These are phyloP conservation scores for Kingdonia uniflora DNA, from an alignment of 164 flowering plant species.

Conservation along the genomic window DNA sequence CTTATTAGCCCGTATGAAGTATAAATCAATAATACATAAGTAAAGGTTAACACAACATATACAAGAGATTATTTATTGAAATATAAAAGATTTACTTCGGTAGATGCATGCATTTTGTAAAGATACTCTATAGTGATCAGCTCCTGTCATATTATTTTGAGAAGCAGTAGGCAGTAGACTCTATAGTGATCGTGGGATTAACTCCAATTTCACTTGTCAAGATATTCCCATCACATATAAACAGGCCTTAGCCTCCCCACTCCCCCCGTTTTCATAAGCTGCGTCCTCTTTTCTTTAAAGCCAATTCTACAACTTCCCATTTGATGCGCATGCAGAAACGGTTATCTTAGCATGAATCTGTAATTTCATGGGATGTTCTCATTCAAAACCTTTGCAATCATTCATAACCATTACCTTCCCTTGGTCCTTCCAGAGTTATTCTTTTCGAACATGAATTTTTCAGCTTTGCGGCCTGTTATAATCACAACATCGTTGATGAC, in stretches of 20 bases:
- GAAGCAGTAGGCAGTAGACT: conserved; percentile 32
- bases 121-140: too few species aligned
- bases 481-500: conserved; percentile 56
- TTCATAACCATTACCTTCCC: conserved; percentile 47
- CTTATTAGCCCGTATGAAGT: not conserved
- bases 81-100: not conserved
- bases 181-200: conserved; percentile 42
- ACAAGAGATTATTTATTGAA: not conserved
- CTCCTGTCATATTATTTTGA: conserved; percentile 19
- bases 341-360: conserved; percentile 56
- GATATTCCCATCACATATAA: conserved; percentile 34
- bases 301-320: conserved; percentile 43
- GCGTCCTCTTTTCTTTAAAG: conserved; percentile 21
- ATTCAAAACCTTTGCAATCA: conserved; percentile 27
- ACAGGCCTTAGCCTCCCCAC: conserved; percentile 38
- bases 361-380: conserved; percentile 25
- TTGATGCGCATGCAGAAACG: conserved; percentile 53
- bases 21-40: not conserved
- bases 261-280: conserved; percentile 38
- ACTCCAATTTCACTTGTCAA: conserved; percentile 35
- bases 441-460: conserved; percentile 36
- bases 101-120: too few species aligned
- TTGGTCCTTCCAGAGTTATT: conserved; percentile 15
- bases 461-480: conserved; percentile 62
- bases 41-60: not conserved